Evolutionary conservation across 2,329 filamentous ascomycete species (phyloP).

Genomic region (Cladosporium cucumerinum): DNA sequence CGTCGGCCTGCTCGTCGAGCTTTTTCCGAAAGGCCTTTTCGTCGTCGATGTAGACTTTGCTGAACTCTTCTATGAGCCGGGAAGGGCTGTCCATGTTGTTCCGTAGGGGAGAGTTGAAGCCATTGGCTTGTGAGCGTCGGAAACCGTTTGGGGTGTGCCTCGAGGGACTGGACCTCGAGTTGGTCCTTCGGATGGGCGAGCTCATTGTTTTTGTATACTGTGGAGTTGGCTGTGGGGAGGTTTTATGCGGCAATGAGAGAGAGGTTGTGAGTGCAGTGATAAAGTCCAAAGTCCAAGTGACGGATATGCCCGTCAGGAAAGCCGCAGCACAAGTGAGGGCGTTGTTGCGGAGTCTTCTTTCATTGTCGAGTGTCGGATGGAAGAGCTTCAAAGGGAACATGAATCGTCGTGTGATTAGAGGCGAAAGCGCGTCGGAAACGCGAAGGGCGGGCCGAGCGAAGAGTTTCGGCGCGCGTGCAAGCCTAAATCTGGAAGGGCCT

Average conservation of each 20-base stretch:
- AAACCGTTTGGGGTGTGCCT: constrained; percentile 13
- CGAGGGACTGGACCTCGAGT: constrained; percentile 14
- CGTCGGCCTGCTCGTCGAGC: constrained; percentile 60
- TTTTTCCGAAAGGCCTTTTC: constrained; percentile 52
- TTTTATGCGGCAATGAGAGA: background rate
- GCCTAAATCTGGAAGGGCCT: background rate
- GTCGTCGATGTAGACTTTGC: constrained; percentile 40
- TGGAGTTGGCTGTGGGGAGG: background rate
- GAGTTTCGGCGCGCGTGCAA: background rate
- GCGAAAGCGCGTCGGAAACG: constrained; percentile 1
- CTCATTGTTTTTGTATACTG: constrained; percentile 8
- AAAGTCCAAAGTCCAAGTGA: background rate
- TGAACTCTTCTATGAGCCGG: constrained; percentile 40
- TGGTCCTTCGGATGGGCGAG: constrained; percentile 11
- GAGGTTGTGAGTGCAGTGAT: background rate
- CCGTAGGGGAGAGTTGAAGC: background rate
- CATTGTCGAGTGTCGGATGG: background rate
- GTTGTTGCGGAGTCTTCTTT: background rate
- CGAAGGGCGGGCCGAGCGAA: background rate
- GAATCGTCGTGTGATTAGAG: constrained; percentile 1
- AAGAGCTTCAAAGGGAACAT: background rate
- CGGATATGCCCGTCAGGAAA: background rate
- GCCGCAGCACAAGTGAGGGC: background rate
- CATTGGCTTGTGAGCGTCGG: constrained; percentile 12
- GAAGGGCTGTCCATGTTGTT: constrained; percentile 20